Conservation (phyloP, 176 grass and related monocot genomes). For the Poa pratensis region DNA sequence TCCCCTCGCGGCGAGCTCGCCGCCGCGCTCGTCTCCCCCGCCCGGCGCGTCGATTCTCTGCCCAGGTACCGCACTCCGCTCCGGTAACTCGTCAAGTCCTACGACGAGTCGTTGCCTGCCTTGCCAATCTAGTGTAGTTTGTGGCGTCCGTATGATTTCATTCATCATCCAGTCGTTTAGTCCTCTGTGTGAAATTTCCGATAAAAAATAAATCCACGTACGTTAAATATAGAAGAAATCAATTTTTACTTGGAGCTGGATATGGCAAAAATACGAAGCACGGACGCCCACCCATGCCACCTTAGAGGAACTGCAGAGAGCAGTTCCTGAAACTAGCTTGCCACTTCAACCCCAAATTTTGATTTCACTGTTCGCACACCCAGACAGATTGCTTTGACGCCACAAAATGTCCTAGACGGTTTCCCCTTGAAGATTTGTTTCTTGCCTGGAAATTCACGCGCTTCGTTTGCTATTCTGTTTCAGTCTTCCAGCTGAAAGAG, state of each 20-base stretch:
- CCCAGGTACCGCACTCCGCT: conserved; percentile 17
- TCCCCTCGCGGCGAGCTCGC: conserved; percentile 40
- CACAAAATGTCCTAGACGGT: not conserved
- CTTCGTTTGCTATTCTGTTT: not conserved
- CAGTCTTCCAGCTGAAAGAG: conserved; percentile 50
- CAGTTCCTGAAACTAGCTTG: not conserved
- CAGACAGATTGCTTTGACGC: not conserved
- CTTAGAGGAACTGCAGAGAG: not conserved
- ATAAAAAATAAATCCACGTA: not conserved
- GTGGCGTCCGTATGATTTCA: not conserved
- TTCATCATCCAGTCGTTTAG: conserved; percentile 4
- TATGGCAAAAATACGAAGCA: conserved; percentile 1
- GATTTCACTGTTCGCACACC: not conserved
- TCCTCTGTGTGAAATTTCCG: not conserved
- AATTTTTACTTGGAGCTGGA: not conserved
- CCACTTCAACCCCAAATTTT: not conserved
- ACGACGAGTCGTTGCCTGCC: not conserved
- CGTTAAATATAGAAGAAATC: not conserved
- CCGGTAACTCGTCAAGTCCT: not conserved
- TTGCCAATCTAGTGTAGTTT: not conserved
- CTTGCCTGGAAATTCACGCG: not conserved
- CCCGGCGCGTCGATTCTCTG: conserved; percentile 30
- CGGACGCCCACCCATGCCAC: not conserved
- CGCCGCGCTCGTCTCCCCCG: conserved; percentile 10
- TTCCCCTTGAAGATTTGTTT: not conserved